Evolutionary conservation across 2,329 filamentous ascomycete species (phyloP).

Genomic region (Ophiostoma sp.): DNA sequence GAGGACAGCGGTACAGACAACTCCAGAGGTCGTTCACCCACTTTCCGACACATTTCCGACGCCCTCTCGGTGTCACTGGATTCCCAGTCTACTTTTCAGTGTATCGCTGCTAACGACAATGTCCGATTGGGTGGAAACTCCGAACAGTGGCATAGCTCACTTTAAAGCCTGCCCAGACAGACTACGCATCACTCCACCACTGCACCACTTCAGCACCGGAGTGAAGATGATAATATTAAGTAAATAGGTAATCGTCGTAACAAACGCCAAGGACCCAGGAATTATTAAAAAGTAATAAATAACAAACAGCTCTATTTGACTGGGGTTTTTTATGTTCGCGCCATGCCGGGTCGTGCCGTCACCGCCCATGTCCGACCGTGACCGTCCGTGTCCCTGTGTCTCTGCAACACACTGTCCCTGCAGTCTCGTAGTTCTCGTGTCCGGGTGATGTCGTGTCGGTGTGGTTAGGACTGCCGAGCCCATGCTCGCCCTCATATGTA

Average conservation of each 20-base stretch:
- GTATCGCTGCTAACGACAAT: background rate
- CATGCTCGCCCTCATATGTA: too few relatives aligned
- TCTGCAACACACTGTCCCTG: background rate
- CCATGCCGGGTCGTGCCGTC: conserved; percentile 5
- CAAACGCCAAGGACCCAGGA: conserved; percentile 9
- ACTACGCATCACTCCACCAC: background rate
- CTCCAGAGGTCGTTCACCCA: background rate
- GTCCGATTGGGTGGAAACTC: background rate
- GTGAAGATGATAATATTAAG: background rate
- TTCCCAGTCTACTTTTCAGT: too few relatives aligned
- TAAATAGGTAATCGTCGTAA: conserved; percentile 7
- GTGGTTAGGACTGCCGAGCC: too few relatives aligned
- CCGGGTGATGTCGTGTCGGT: background rate
- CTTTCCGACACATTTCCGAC: background rate
- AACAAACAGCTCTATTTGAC: conserved; percentile 11
- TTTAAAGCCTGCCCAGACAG: background rate
- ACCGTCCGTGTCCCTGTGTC: background rate
- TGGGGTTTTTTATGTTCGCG: background rate
- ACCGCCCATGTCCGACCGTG: background rate
- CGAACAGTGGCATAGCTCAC: background rate
- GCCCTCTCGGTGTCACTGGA: background rate
- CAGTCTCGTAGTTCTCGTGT: background rate
- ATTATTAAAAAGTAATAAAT: conserved; percentile 8
- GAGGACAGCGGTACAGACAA: too few relatives aligned
- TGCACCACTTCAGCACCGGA: background rate